Base-by-base conservation (phyloP, 2,329 filamentous ascomycete species). In the Phialophora tarda region DNA sequence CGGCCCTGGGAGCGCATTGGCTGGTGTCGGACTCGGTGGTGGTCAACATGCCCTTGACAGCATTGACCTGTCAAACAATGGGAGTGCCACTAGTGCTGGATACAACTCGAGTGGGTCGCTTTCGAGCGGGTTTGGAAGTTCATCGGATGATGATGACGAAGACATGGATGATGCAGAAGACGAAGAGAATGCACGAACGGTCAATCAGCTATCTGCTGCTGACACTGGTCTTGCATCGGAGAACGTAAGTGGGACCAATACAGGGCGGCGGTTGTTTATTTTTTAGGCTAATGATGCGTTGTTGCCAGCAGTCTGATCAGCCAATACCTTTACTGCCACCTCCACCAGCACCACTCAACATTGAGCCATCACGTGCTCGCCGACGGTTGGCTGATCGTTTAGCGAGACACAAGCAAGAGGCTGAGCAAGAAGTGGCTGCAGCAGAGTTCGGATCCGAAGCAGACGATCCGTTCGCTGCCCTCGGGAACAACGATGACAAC, bases 111-210 rank as follows among this genome's bases (percentile, higher is more conserved):
- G 88, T 48, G 90, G 90, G 59, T 90, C 91, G 32, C 82, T 97
- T 67, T 86, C 95, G 30, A 94, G 91, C 75, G 93, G 93, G 60
- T 98, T 98, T 79, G 93, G 92, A 75, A 96, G 93, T 79, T 95
- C 91, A 57, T 97, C 93, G 74, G 93, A 97, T 73, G 94, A 97
- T 78, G 95, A 98, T 71, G 95, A 98, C 70, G 94, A 97, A 73
- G 94, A 97, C 69, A 91, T 92, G 80, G 92, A 96, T 67, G 91
- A 92, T 38, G 67, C 55, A 63, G 69, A 69, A 34, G 71, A 69
- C 53, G 71, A 69, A 14, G 68, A 71, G 41, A 60, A 67, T 41
- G 54, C 51, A 24, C 65, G 71, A 47, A 62, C 66, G 23, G 64
- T 62, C 21, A 53, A 62, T 47, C 69, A 71, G 61, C 65, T 66